Evolutionary conservation across 805 yeast genomes (phyloP).

Genomic region (Priceomyces haplophilus): DNA sequence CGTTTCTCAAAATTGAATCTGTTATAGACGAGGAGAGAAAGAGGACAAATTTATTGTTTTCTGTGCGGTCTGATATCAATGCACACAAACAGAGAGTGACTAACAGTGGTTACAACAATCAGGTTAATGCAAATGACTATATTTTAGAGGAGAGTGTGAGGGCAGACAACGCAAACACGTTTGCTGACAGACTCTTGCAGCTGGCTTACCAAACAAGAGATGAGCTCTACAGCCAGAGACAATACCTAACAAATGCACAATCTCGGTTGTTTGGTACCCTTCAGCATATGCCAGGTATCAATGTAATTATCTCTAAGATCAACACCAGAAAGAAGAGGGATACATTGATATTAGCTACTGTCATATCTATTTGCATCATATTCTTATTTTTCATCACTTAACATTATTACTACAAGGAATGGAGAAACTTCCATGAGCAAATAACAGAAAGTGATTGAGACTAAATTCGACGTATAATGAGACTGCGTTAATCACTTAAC

Average conservation of each 20-base stretch:
- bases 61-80: constrained; percentile 78
- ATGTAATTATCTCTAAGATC: constrained; percentile 69
- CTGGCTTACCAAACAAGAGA: constrained; percentile 91
- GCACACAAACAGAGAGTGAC: constrained; percentile 50
- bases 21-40: constrained; percentile 72
- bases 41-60: constrained; percentile 66
- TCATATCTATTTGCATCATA: constrained; percentile 71
- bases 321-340: constrained; percentile 88
- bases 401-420: too few species aligned
- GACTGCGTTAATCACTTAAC: too few species aligned
- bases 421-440: too few species aligned
- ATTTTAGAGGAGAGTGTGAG: constrained; percentile 73
- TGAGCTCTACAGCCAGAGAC: constrained; percentile 72
- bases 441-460: not conserved
- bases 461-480: too few species aligned
- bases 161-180: constrained; percentile 65
- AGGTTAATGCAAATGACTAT: constrained; percentile 59
- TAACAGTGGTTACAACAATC: constrained; percentile 8
- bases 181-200: constrained; percentile 76
- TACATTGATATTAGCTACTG: constrained; percentile 72
- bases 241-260: constrained; percentile 59
- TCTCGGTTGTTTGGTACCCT: constrained; percentile 58
- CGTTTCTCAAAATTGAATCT: constrained; percentile 55
- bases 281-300: constrained; percentile 78
- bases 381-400: constrained; percentile 49